Percentiles rank a stretch among this genome's conserved stretches.
phyloP scores from a whole-genome alignment of 345 rosid species.

The Passiflora organensis region DNA sequence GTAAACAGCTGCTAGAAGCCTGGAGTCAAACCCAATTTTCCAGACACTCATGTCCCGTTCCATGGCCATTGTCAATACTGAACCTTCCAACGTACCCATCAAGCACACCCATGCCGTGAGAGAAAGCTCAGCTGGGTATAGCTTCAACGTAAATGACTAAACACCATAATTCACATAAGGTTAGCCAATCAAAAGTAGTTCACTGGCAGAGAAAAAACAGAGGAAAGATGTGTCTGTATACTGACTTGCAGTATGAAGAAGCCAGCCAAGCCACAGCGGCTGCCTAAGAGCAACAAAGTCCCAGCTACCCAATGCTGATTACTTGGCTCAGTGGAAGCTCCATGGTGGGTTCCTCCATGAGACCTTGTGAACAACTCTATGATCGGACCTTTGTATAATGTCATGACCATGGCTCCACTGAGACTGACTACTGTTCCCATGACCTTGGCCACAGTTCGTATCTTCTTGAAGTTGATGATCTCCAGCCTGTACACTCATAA shows the following conservation, averaged over 20 bases:
- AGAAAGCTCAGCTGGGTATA: constrained; percentile 90
- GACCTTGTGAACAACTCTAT: constrained; percentile 34
- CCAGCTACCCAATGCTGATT: constrained; percentile 64
- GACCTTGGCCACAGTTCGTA: constrained; percentile 65
- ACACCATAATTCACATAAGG: constrained; percentile 7
- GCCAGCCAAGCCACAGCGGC: constrained; percentile 63
- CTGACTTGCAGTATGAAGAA: constrained; percentile 83
- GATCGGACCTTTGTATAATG: constrained; percentile 81
- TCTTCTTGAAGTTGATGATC: constrained; percentile 48
- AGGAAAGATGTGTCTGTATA: no score
- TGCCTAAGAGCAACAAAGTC: constrained; percentile 53
- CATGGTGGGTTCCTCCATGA: constrained; percentile 33
- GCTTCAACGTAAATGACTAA: constrained; percentile 66
- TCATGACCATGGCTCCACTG: constrained; percentile 91
- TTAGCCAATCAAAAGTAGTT: no score
- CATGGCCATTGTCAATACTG: constrained; percentile 44
- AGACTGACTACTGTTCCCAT: constrained; percentile 70
- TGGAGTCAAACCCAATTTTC: constrained; percentile 72
- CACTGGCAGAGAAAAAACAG: no score
- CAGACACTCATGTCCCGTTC: constrained; percentile 69
- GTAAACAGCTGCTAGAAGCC: constrained; percentile 72
- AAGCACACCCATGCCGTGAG: constrained; percentile 65
- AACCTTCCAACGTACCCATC: constrained; percentile 60
- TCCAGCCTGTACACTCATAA: constrained; percentile 49
- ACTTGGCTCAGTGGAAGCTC: constrained; percentile 25